Evolutionary conservation across 495 filamentous ascomycete species (phyloP), one percentile per base, ranked within the genome.

Genomic region (Pseudevernia furfuracea): DNA sequence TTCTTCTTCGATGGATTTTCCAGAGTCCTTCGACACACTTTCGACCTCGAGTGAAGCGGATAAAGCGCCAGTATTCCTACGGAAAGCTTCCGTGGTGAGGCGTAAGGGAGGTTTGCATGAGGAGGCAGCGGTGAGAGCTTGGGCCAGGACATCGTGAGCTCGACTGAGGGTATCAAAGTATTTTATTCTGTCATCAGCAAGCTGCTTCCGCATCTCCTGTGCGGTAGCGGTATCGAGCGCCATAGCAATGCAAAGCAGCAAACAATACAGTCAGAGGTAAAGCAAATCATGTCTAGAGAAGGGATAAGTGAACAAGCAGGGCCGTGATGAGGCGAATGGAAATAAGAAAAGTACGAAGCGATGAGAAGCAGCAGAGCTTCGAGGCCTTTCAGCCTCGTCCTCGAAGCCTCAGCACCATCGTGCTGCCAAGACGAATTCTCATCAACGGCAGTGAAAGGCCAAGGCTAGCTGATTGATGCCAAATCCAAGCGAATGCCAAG

Each of bases 141-240:
- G 65, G 15, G 67, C 58, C 25, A 67, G 67, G 49, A 68, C 62
- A 44, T 76, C 75, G 63, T 74, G 70, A 34, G 74, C 63, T 32
- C 68, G 66, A 12, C 65, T 68, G 15, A 77, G 67, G 39, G 70
- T 74, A n/a, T 69, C 67, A 21, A 76, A 59, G 60, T 77, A 77
- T 34, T 72, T 68, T 38, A 74, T 69, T 46, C 74, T 71, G 23
- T 73, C 68, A 15, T 68, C 68, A 38, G 75, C 74, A 43, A 74
- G 70, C 63, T 66, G 66, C 38, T 66, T 71, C 41, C 74, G 59
- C 6, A 78, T 62, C 25, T 78, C 77, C 2, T 77, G 56, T 25
- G 57, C 56, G n/a, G 57, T 46, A 37, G 38, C 44, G 32, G 34
- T 23, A 60, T 65, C 62, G 28, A 65, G 41, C 25, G 62, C 62